Percentiles rank a stretch among this genome's conserved stretches.
phyloP scores from a whole-genome alignment of 1,139 yeast genomes.

The Yamadazyma diddensiae region DNA sequence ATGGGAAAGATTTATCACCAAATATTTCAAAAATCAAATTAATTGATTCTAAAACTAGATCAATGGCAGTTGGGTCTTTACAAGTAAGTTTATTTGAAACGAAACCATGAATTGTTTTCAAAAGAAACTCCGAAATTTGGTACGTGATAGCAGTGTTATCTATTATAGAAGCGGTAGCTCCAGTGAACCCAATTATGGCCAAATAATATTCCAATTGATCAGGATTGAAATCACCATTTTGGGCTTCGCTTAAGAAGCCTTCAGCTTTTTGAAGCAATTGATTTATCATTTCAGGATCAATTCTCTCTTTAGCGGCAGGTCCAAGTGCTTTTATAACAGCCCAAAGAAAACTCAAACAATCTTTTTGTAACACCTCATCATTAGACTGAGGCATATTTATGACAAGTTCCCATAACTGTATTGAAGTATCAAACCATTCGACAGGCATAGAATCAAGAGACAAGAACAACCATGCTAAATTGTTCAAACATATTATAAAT shows the following conservation, averaged over 20 bases:
- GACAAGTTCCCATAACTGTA: conserved; percentile 37
- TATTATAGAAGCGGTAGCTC: conserved; percentile 50
- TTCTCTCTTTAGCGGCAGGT: conserved; percentile 24
- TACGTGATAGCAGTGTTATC: conserved; percentile 46
- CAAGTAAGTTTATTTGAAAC: conserved; percentile 9
- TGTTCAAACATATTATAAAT: conserved; percentile 66
- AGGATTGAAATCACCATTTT: conserved; percentile 13
- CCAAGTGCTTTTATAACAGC: conserved; percentile 51
- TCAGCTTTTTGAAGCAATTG: conserved; percentile 22
- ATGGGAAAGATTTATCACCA: conserved; percentile 67
- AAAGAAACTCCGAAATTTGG: conserved; percentile 45
- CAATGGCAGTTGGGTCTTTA: conserved; percentile 22
- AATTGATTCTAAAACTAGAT: conserved; percentile 55
- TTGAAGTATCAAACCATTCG: conserved; percentile 31
- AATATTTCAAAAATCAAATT: conserved; percentile 74
- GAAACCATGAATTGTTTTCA: conserved; percentile 26
- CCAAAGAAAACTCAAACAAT: conserved; percentile 60
- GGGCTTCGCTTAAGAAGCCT: conserved; percentile 3
- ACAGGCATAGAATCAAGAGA: conserved; percentile 33
- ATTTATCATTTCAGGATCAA: conserved; percentile 24
- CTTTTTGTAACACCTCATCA: conserved; percentile 34
- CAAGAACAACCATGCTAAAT: conserved; percentile 56
- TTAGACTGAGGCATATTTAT: conserved; percentile 16
- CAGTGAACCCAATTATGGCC: conserved; percentile 50
- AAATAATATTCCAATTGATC: conserved; percentile 24